phyloP scores from a whole-genome alignment of 139 green algal genomes.

The Micractinium sp. region DNA sequence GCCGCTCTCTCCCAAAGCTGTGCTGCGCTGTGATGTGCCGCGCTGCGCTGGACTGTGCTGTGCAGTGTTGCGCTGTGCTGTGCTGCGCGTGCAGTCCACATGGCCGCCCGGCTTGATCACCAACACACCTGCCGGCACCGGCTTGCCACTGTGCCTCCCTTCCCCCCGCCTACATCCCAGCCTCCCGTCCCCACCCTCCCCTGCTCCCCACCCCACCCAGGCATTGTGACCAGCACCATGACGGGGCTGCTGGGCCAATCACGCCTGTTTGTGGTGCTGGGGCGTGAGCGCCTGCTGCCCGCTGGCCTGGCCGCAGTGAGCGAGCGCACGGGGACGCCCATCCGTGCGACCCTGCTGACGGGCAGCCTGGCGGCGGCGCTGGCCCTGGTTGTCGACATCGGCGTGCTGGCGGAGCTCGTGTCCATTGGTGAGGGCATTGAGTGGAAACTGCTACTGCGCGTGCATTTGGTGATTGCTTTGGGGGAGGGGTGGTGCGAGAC shows the following conservation, averaged over 20 bases:
- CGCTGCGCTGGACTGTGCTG: no score
- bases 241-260: constrained; percentile 78
- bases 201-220: constrained; percentile 26
- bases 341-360: constrained; percentile 64
- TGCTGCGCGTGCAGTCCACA: no score
- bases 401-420: constrained; percentile 84
- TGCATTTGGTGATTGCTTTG: no score
- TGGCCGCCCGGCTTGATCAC: not conserved
- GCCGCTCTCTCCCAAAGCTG: not conserved
- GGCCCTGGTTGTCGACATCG: constrained; percentile 82
- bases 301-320: constrained; percentile 67
- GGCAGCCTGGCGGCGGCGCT: constrained; percentile 60
- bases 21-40: not conserved
- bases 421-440: constrained; percentile 59
- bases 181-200: not conserved
- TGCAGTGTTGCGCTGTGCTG: no score
- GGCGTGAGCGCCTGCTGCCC: constrained; percentile 78
- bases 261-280: constrained; percentile 84
- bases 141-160: not conserved
- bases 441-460: no score
- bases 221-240: constrained; percentile 78
- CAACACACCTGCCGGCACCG: no score
- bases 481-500: no score
- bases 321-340: constrained; percentile 55
- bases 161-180: no score